Evolutionary conservation across 345 rosid genomes (phyloP).

Genomic region (Heritiera fomes): DNA sequence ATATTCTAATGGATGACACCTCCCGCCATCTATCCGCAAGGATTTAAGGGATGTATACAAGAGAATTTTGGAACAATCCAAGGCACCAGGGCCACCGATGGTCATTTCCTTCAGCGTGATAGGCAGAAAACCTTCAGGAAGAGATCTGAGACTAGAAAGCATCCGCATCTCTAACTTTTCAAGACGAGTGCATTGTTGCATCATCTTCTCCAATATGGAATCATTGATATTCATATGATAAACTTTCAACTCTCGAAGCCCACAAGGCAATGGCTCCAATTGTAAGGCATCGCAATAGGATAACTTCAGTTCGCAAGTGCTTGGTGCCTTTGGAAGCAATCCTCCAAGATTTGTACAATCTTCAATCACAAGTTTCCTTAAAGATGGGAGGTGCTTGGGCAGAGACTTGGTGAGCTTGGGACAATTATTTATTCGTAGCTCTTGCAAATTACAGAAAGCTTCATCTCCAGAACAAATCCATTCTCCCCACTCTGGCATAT

Average conservation of each 20-base stretch:
- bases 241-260: neutral
- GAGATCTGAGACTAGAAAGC: neutral
- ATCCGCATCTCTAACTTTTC: neutral
- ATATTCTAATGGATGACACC: neutral
- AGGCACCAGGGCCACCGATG: neutral
- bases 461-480: neutral
- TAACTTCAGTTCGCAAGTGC: neutral
- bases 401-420: neutral
- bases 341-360: neutral
- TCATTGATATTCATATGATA: neutral
- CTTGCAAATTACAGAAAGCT: neutral
- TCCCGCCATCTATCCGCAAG: neutral
- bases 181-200: neutral
- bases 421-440: neutral
- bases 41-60: slow-evolving; percentile 1
- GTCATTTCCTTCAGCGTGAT: neutral
- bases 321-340: neutral
- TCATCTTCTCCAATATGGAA: neutral
- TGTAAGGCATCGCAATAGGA: neutral
- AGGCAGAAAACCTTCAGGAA: neutral
- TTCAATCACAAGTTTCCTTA: neutral
- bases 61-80: neutral
- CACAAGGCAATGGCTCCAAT: neutral
- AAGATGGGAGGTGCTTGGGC: neutral
- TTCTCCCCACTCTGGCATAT: neutral